These are phyloP conservation scores for Bacterosira constricta DNA, from an alignment of 108 stramenopile genomes.

Conservation along the genomic window DNA sequence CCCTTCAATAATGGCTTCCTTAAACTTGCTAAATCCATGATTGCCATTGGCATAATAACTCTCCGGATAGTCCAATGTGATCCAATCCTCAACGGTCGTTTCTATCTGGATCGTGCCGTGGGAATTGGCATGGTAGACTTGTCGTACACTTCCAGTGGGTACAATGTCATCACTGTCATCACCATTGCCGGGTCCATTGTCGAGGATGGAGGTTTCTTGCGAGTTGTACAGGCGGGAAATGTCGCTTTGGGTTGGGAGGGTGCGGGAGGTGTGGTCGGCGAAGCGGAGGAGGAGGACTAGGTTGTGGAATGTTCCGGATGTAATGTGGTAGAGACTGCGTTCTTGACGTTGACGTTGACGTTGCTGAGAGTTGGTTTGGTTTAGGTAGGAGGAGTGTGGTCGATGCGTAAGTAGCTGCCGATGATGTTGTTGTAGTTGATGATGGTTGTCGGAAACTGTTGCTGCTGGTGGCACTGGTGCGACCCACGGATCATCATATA, in stretches of 20 bases:
- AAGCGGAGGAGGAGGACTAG: slow-evolving; percentile 60
- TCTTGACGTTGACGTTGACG: background rate
- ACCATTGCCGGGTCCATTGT: too few species aligned
- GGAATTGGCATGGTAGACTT: slow-evolving; percentile 28
- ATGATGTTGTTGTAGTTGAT: background rate
- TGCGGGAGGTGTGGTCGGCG: slow-evolving; percentile 43
- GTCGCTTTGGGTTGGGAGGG: slow-evolving; percentile 46
- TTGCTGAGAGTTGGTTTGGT: background rate
- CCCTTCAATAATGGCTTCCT: slow-evolving; percentile 38
- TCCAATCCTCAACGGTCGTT: slow-evolving; percentile 55
- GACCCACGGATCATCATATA: too few species aligned
- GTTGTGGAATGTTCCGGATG: slow-evolving; percentile 42
- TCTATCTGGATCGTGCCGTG: slow-evolving; percentile 38
- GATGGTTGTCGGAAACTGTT: background rate
- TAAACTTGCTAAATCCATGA: slow-evolving; percentile 29
- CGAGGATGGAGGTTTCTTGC: too few species aligned
- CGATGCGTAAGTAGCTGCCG: background rate
- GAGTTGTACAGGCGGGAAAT: slow-evolving; percentile 56
- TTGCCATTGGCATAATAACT: slow-evolving; percentile 55
- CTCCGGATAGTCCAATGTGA: slow-evolving; percentile 47
- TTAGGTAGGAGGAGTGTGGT: background rate
- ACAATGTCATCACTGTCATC: slow-evolving; percentile 15
- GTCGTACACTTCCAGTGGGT: slow-evolving; percentile 53
- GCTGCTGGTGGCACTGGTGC: background rate
- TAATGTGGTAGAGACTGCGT: background rate